Evolutionary conservation across 1,139 yeast species (phyloP), one percentile per base, ranked within the genome.

Genomic region (Hyphopichia khmerensis): DNA sequence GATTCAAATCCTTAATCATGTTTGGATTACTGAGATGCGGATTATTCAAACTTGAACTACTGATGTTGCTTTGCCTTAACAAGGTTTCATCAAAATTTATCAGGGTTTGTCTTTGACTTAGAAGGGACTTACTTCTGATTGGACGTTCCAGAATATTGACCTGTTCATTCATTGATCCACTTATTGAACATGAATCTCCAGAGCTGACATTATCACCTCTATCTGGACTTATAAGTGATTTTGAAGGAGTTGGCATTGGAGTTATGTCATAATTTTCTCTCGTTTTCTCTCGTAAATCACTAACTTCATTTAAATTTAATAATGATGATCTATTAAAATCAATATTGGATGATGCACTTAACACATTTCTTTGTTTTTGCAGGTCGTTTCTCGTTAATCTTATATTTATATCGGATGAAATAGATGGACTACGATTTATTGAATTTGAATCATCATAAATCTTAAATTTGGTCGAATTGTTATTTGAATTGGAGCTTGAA

Each of bases 291-390:
- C 48, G 52, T 10, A 45, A 26, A 32, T 51, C 57, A 9, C 58
- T 46, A 14, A 44, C 34, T 9, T 45, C 40, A 10, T 55, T 45
- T n/a, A 48, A 23, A 35, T 51, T 51, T 33, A 45, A 47, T 11
- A 54, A 27, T 3, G 59, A 52, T 2, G 51, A 49, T 8, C 56
- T 39, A 35, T 51, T 53, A 34, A 39, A 27, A 31, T 56, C 59
- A 16, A 51, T 42, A 40, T 52, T 50, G 23, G 61, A 55, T 3
- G 58, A 51, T 4, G 56, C 48, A 33, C 58, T 51, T 14, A 54
- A 40, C 17, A 53, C 52, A 33, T 52, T 49, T 11, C 43, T 38
- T 36, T 54, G 39, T 26, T 26, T 26, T 26, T 26, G 29, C 11
- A 26, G 29, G 14, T 50, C 55, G 10, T 31, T 36, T n/a, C 34